Base-by-base conservation (phyloP, 495 filamentous ascomycete genomes). In the Glutinoglossum americanum region DNA sequence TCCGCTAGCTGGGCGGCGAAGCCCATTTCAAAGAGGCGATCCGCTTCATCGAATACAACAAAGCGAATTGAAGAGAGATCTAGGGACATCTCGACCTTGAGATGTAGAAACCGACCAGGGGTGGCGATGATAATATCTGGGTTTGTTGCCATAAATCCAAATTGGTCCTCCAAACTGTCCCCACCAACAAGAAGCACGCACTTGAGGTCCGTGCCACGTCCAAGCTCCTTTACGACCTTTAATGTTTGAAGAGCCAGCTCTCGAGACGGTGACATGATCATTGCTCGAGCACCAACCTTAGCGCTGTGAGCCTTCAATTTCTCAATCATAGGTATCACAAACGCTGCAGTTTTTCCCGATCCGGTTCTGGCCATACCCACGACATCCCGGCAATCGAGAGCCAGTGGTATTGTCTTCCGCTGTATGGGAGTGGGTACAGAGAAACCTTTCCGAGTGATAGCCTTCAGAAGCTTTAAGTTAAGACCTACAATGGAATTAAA, bases 241-340 rank as follows among this genome's bases (percentile, higher is more conserved):
- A 97, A 65, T 0, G 93, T 97, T 70, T 99, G 92, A 60, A 97
- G 70, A 10, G 92, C 92, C 61, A 99, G 71, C 67, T 99, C 92
- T 67, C 92, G 75, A 21, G 87, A 93, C 0, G 92, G 92, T 27
- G 89, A 94, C 63, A 99, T 63, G 37, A 99, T 81, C 57, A 97
- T 70, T 11, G 80, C 93, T 62, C 92, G 75, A 37, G 87, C 78
- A 27, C 92, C 92, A 60, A 97, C 78, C 65, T 80, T 81, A 10
- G 80, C 80, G 64, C 83, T 94, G 64, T 99, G 92, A n/a, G 77
- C 74, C 69, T 87, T 93, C 60, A 99, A 73, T 56, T 84, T 86
- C 72, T 97, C 84, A 59, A 99, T 85, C 89, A 98, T 92, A 45
- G 92, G 92, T 58, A 98, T 90, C 5, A 98, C 87, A 67, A 98